Conservation (phyloP, 1,284 basidiomycete species). For the Termitomyces sp. region DNA sequence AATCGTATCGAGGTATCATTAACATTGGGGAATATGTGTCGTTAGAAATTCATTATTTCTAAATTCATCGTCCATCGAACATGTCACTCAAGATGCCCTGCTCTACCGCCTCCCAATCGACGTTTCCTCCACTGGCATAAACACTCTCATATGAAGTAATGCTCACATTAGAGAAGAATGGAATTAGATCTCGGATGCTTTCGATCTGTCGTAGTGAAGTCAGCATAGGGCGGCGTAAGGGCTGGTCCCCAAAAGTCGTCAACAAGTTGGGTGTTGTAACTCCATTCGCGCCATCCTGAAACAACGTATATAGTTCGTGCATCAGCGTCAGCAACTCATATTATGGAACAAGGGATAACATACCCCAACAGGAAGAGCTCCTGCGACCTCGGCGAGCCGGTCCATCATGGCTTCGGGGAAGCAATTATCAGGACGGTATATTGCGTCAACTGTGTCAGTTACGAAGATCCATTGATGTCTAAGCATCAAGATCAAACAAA, state of each 20-base stretch:
- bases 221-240: conserved; percentile 72
- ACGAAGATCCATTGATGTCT: conserved; percentile 99
- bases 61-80: conserved; percentile 64
- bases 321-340: not conserved
- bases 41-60: not conserved
- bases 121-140: conserved; percentile 69
- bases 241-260: conserved; percentile 26
- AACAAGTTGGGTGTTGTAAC: conserved; percentile 21
- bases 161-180: conserved; percentile 87
- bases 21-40: conserved; percentile 11
- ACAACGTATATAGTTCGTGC: not conserved
- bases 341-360: conserved; percentile 8
- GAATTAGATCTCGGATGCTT: conserved; percentile 75
- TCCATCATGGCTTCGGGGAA: conserved; percentile 87
- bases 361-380: conserved; percentile 52
- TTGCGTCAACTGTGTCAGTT: conserved; percentile 94
- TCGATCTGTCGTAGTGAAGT: conserved; percentile 64
- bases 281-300: conserved; percentile 20
- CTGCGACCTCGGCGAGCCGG: conserved; percentile 79
- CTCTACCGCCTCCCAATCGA: conserved; percentile 89
- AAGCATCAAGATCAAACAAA: not conserved
- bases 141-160: conserved; percentile 86
- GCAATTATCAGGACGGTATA: conserved; percentile 84
- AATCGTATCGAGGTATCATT: conserved; percentile 11
- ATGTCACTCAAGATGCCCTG: conserved; percentile 76